Conservation (phyloP, 2,329 filamentous ascomycete species). For the Plectosphaerella plurivora region DNA sequence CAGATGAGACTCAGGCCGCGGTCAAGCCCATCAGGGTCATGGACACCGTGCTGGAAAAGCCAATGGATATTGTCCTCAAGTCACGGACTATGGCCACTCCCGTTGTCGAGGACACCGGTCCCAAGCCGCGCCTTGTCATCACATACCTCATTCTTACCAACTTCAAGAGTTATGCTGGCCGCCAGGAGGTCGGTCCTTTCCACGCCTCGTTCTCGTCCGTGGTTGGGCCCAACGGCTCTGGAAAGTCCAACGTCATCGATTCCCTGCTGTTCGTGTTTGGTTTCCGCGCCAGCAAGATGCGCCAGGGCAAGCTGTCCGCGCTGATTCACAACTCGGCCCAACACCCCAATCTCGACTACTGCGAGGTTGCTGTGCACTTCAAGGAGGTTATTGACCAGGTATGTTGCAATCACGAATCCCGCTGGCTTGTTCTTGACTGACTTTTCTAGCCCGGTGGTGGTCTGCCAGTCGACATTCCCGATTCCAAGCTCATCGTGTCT, state of each 20-base stretch:
- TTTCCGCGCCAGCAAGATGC: conserved; percentile 98
- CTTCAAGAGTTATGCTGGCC: conserved; percentile 97
- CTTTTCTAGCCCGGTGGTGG: conserved; percentile 55
- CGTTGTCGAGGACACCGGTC: conserved; percentile 68
- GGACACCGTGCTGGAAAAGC: conserved; percentile 75
- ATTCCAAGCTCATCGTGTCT: conserved; percentile 83
- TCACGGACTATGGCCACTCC: conserved; percentile 67
- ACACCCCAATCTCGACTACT: conserved; percentile 79
- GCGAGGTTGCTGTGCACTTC: conserved; percentile 96
- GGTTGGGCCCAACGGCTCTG: conserved; percentile 94
- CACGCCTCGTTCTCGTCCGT: conserved; percentile 97
- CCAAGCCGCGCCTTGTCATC: conserved; percentile 86
- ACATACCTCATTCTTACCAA: conserved; percentile 89
- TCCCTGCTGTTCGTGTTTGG: conserved; percentile 98
- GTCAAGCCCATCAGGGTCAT: conserved; percentile 71
- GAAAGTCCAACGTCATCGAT: conserved; percentile 98
- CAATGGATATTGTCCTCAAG: conserved; percentile 91
- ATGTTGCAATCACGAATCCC: conserved; percentile 16
- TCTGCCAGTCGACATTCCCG: conserved; percentile 69
- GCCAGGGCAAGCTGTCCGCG: conserved; percentile 96
- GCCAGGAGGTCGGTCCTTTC: conserved; percentile 93
- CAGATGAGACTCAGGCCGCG: conserved; percentile 42
- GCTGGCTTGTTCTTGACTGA: conserved; percentile 17
- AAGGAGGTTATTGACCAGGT: conserved; percentile 87
- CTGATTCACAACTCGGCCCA: conserved; percentile 95